Evolutionary conservation across 1,284 basidiomycete species (phyloP), one percentile per base, ranked within the genome.

Genomic region (Papiliotrema nemorosa): DNA sequence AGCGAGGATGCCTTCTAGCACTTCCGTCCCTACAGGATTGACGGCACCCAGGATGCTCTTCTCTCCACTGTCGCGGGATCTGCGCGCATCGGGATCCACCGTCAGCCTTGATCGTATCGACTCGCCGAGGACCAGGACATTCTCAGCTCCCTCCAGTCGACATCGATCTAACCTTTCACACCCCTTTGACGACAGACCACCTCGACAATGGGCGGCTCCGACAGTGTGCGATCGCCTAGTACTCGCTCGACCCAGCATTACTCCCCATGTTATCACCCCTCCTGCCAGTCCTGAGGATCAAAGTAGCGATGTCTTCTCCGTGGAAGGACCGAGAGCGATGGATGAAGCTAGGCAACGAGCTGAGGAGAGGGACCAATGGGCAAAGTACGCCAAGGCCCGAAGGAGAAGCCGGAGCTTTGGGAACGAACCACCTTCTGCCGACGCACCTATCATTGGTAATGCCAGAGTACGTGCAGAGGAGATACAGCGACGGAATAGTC

Each of bases 191-290:
- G 35, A 39, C 12, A 37, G 37, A 9, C 39, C 34, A 40, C 48
- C 45, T 36, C 52, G 56, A 35, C 52, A 57, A 44, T 63, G 64
- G 64, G 49, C 50, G 0, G 59, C 59, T 26, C 52, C 55, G 20
- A 66, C 65, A 9, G 52, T 67, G 53, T 70, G 70, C 52, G 70
- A 71, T 44, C 58, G 64, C 45, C 55, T 69, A 36, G 59, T 69
- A 18, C 55, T 69, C 36, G 69, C 70, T 16, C 56, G 59, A 21
- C 70, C 70, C 1, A 53, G 59, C 12, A 55, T 73, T 41, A 55
- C 62, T 22, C 60, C 70, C 22, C 66, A 64, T 49, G 55, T 59
- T 24, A 63, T 70, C 41, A 72, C 68, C 3, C 70, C 70, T 5
- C 68, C 68, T 5, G 52, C 50, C 2, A 60, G 49, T 16, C 68